phyloP scores from a whole-genome alignment of 2,329 filamentous ascomycete species.

The Pseudofabraea citricarpa region DNA sequence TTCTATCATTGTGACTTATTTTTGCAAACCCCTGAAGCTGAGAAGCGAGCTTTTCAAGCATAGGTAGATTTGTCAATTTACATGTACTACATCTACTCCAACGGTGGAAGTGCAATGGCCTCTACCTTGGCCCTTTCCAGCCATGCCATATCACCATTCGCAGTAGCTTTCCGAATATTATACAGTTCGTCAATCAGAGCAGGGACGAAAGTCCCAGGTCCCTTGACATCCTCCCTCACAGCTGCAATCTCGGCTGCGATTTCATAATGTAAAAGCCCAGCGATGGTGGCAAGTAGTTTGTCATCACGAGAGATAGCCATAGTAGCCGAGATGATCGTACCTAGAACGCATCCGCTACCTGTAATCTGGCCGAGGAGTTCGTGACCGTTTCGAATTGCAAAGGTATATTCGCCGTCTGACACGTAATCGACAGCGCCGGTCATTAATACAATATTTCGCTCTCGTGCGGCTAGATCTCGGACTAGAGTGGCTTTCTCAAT shows the following conservation, averaged over 20 bases:
- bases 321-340: slow-evolving; percentile 74
- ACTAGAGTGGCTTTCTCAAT: slow-evolving; percentile 60
- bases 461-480: slow-evolving; percentile 58
- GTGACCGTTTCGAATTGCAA: slow-evolving; percentile 73
- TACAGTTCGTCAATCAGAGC: slow-evolving; percentile 74
- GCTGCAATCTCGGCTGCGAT: slow-evolving; percentile 58
- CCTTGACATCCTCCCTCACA: slow-evolving; percentile 62
- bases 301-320: slow-evolving; percentile 59
- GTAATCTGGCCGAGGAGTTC: slow-evolving; percentile 65
- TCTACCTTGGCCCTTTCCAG: slow-evolving; percentile 45
- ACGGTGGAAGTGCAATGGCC: slow-evolving; percentile 19
- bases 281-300: slow-evolving; percentile 66
- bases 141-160: slow-evolving; percentile 45
- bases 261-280: slow-evolving; percentile 74
- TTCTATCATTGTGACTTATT: too few relatives aligned
- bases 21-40: too few relatives aligned
- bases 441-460: slow-evolving; percentile 72
- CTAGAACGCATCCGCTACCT: slow-evolving; percentile 80
- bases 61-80: too few relatives aligned
- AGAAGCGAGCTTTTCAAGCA: too few relatives aligned
- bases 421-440: slow-evolving; percentile 76
- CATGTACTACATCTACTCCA: neutral
- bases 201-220: slow-evolving; percentile 82
- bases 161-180: slow-evolving; percentile 43
- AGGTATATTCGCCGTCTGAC: slow-evolving; percentile 65